Conservation (phyloP, 2,329 filamentous ascomycete species). For the Ciborinia camelliae region DNA sequence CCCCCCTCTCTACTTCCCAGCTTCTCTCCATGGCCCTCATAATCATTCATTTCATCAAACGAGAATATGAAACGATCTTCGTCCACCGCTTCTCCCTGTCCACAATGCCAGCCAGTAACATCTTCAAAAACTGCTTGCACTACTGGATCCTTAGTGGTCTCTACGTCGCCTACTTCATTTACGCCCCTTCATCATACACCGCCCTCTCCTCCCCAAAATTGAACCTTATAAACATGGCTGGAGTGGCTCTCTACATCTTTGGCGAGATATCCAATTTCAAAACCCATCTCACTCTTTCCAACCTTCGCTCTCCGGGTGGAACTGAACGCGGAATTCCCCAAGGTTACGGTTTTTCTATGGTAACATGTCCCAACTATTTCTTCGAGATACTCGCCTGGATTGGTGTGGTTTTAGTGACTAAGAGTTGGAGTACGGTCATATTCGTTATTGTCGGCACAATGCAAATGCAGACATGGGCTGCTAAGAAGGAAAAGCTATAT, state of each 20-base stretch:
- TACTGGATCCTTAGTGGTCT: conserved; percentile 87
- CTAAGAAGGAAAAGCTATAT: conserved; percentile 88
- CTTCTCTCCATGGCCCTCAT: conserved; percentile 71
- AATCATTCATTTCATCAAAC: conserved; percentile 84
- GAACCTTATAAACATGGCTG: conserved; percentile 56
- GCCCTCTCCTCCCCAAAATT: conserved; percentile 44
- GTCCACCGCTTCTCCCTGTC: conserved; percentile 92
- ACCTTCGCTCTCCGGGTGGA: conserved; percentile 72
- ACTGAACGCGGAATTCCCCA: conserved; percentile 84
- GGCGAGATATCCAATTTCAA: conserved; percentile 78
- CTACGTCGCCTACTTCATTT: conserved; percentile 80
- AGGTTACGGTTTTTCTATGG: conserved; percentile 78
- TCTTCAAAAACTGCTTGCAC: conserved; percentile 92
- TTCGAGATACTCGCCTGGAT: conserved; percentile 87
- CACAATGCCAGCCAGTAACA: conserved; percentile 88
- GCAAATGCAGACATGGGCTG: conserved; percentile 85
- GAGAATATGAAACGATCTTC: conserved; percentile 90
- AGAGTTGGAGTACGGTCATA: conserved; percentile 72
- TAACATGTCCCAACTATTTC: conserved; percentile 97
- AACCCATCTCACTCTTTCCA: conserved; percentile 74
- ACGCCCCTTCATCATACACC: conserved; percentile 69
- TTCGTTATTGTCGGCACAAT: conserved; percentile 70
- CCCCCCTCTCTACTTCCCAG: conserved; percentile 63
- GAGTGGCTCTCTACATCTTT: conserved; percentile 68
- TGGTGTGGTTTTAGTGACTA: conserved; percentile 74